Percentiles rank a stretch among this genome's conserved stretches.
These are phyloP conservation scores for Simplicillium aogashimaense DNA, from an alignment of 2,329 filamentous ascomycete species.

Conservation along the genomic window DNA sequence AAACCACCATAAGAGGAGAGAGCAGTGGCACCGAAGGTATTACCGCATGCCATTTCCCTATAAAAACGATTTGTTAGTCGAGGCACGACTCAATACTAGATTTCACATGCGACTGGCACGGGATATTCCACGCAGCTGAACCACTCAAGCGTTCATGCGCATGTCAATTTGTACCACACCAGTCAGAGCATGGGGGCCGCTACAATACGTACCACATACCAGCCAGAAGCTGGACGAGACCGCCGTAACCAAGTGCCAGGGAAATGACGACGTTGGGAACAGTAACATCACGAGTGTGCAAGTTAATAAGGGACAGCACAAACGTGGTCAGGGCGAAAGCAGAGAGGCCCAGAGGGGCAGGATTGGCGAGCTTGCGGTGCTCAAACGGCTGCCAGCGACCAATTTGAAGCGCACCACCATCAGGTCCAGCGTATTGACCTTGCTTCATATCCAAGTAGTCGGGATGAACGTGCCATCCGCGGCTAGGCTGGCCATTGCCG, in stretches of 20 bases:
- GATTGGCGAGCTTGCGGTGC: constrained; percentile 69
- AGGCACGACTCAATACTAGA: neutral
- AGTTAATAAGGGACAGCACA: constrained; percentile 65
- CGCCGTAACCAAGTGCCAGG: constrained; percentile 65
- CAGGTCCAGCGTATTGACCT: constrained; percentile 31
- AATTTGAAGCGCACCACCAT: constrained; percentile 66
- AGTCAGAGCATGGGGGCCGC: neutral
- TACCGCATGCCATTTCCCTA: constrained; percentile 81
- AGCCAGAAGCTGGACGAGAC: constrained; percentile 67
- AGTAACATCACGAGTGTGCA: constrained; percentile 49
- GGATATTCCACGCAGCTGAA: no score
- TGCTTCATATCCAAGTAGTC: constrained; percentile 1
- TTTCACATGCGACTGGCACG: neutral
- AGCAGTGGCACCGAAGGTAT: constrained; percentile 77
- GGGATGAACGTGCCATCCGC: neutral
- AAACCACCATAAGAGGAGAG: constrained; percentile 76
- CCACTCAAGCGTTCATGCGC: no score
- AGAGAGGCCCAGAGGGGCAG: constrained; percentile 64
- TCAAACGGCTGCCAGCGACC: constrained; percentile 53
- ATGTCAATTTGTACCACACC: no score
- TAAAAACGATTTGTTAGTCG: constrained; percentile 4
- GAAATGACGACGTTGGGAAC: constrained; percentile 58
- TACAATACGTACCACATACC: constrained; percentile 67
- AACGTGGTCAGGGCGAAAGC: constrained; percentile 81
- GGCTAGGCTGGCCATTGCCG: neutral